A percentile compares a stretch with the other conserved stretches of the same genome.
Evolutionary conservation across 805 yeast genomes (phyloP).

Genomic region (Kodamaea hsintzibuensis): DNA sequence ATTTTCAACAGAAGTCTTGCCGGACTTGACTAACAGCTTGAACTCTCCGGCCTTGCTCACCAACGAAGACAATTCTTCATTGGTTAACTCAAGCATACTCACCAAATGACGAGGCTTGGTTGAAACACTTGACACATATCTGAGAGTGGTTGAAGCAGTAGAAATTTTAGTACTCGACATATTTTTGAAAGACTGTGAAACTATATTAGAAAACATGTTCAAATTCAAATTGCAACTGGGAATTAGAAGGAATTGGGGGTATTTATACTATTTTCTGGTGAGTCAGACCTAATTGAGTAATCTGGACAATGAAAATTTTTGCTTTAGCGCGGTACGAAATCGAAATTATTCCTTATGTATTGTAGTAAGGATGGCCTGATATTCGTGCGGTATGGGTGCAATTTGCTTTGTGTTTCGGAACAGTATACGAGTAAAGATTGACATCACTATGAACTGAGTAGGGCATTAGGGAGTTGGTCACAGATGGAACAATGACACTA

Average conservation of each 20-base stretch:
- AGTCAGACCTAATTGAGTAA: constrained; percentile 15
- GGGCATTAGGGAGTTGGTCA: too few relatives aligned
- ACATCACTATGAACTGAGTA: too few relatives aligned
- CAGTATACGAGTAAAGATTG: too few relatives aligned
- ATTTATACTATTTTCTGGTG: constrained; percentile 6
- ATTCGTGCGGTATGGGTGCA: not conserved
- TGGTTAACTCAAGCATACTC: constrained; percentile 75
- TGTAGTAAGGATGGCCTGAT: not conserved
- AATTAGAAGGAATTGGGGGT: not conserved
- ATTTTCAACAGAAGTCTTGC: constrained; percentile 40
- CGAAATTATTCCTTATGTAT: not conserved
- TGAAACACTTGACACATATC: not conserved
- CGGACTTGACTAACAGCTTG: constrained; percentile 61
- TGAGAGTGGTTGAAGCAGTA: not conserved
- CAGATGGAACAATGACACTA: too few relatives aligned
- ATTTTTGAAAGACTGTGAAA: constrained; percentile 1
- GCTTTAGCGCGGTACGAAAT: constrained; percentile 18
- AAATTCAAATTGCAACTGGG: not conserved
- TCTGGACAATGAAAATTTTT: not conserved
- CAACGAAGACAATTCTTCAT: constrained; percentile 67
- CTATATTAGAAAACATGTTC: constrained; percentile 3
- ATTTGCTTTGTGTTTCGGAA: not conserved
- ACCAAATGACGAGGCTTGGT: constrained; percentile 65
- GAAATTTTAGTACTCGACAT: not conserved
- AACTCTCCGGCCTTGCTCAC: constrained; percentile 72